phyloP scores from a whole-genome alignment of 1,284 basidiomycete species.

The Hymenochaete sp. region DNA sequence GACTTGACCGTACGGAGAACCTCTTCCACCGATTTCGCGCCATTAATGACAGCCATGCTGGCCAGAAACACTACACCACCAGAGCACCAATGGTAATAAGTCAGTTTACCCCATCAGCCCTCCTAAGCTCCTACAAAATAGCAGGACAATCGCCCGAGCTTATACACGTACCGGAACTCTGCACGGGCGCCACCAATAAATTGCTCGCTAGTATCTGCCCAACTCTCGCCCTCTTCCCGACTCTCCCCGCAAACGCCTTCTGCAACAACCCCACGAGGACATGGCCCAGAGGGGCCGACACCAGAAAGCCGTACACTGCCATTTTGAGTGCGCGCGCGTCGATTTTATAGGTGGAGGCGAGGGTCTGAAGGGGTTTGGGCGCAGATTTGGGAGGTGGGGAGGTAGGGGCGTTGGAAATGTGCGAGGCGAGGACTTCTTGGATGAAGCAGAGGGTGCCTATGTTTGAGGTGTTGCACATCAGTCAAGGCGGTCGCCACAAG shows the following conservation, averaged over 20 bases:
- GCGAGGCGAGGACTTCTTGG: conserved; percentile 73
- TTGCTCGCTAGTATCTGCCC: conserved; percentile 74
- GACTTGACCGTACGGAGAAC: conserved; percentile 63
- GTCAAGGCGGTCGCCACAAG: conserved; percentile 3
- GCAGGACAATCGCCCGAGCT: background rate
- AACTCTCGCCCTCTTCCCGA: conserved; percentile 58
- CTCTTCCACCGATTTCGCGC: conserved; percentile 60
- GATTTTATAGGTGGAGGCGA: conserved; percentile 51
- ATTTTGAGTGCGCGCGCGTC: conserved; percentile 69
- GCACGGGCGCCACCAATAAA: conserved; percentile 71
- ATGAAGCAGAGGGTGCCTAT: conserved; percentile 63
- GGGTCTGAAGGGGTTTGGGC: conserved; percentile 40
- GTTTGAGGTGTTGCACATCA: background rate
- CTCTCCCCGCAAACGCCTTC: conserved; percentile 68
- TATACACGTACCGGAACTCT: conserved; percentile 50
- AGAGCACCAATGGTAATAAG: background rate
- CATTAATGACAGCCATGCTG: conserved; percentile 81
- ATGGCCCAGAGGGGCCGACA: conserved; percentile 81
- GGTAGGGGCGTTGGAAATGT: conserved; percentile 52
- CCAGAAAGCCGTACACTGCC: conserved; percentile 74
- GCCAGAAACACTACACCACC: conserved; percentile 44
- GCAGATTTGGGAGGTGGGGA: conserved; percentile 45
- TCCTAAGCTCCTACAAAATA: background rate
- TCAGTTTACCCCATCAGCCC: background rate
- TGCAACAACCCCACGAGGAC: conserved; percentile 65